These are phyloP conservation scores for Aureobasidium sp. DNA, from an alignment of 2,329 filamentous ascomycete species.

Conservation along the genomic window DNA sequence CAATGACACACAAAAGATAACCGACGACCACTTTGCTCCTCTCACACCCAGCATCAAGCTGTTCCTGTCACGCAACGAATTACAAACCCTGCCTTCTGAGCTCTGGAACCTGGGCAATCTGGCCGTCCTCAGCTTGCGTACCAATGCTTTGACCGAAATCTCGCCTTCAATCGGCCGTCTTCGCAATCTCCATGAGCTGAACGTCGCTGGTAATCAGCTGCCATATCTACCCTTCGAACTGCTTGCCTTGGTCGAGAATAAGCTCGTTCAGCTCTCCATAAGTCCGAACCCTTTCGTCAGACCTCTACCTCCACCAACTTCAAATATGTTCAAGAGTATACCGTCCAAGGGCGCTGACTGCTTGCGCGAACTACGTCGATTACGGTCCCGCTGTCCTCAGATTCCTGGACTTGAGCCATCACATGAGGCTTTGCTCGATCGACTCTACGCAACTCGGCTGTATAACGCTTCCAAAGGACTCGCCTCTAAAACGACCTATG, in stretches of 20 bases:
- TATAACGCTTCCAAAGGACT: slow-evolving; percentile 16
- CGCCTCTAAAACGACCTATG: slow-evolving; percentile 24
- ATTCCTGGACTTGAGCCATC: slow-evolving; percentile 22
- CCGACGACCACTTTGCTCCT: slow-evolving; percentile 54
- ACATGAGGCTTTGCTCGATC: slow-evolving; percentile 20
- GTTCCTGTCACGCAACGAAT: slow-evolving; percentile 53
- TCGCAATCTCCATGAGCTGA: slow-evolving; percentile 54
- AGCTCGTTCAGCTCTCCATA: slow-evolving; percentile 48
- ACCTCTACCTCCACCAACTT: slow-evolving; percentile 2
- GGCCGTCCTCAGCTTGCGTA: slow-evolving; percentile 59
- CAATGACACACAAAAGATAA: slow-evolving; percentile 37
- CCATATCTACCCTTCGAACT: slow-evolving; percentile 57
- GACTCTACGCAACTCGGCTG: slow-evolving; percentile 19
- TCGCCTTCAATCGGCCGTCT: slow-evolving; percentile 55
- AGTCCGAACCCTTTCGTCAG: slow-evolving; percentile 58
- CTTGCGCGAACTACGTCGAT: slow-evolving; percentile 12
- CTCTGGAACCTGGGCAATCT: slow-evolving; percentile 57
- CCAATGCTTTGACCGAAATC: slow-evolving; percentile 55
- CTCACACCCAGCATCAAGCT: slow-evolving; percentile 55
- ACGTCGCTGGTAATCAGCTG: slow-evolving; percentile 58
- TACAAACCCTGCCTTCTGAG: slow-evolving; percentile 51
- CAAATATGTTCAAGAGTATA: not conserved
- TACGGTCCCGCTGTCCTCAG: slow-evolving; percentile 18
- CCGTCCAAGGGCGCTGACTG: not conserved
- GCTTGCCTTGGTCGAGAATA: slow-evolving; percentile 46